Evolutionary conservation across 225 moss, liverwort and hornwort species (phyloP), one percentile per base, ranked within the genome.

Genomic region (Pleurozium schreberi): DNA sequence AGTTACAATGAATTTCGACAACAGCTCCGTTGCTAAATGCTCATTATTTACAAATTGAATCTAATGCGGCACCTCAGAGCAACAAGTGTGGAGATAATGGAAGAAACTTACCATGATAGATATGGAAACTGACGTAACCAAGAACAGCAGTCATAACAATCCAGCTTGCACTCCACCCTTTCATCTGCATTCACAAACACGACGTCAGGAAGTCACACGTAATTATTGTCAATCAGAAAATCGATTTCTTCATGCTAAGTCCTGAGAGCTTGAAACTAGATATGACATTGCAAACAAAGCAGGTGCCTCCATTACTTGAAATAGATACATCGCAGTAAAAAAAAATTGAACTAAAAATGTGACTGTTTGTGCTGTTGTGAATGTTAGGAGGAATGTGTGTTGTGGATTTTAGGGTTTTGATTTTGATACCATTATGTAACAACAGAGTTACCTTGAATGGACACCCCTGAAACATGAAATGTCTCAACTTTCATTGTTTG

Each of bases 101-200:
- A 68, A 61, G 77, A 59, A 31, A 20, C 13, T 78, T 79, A 87
- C 84, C 87, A 45, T 87, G 78, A 80, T 84, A 90, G 63, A 90
- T 79, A 71, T 87, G 90, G 63, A 61, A 90, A 69, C 70, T 12
- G 21, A 90, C 71, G 84, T 90, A 90, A 23, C 87, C 87, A 43
- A 90, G 55, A 36, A 90, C 84, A 23, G 87, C 30, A 84, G 78
- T 53, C 71, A 84, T 55, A 45, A 87, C 84, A 61, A 90, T 90
- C 87, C 84, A 87, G 79, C 70, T 87, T 70, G 87, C 87, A 87
- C 78, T 90, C 90, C 87, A 87, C 27, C 90, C 87, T 87, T 90
- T 87, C 70, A 63, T 84, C 77, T 77, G 55, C 38, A 55, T 38
- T 38, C 55, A 15, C 77, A 70, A 47, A 84, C 75, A 71, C 18